A percentile compares a stretch with the other conserved stretches of the same genome.
These are phyloP conservation scores for Parascedosporium putredinis DNA, from an alignment of 2,329 filamentous ascomycete species.

Conservation along the genomic window DNA sequence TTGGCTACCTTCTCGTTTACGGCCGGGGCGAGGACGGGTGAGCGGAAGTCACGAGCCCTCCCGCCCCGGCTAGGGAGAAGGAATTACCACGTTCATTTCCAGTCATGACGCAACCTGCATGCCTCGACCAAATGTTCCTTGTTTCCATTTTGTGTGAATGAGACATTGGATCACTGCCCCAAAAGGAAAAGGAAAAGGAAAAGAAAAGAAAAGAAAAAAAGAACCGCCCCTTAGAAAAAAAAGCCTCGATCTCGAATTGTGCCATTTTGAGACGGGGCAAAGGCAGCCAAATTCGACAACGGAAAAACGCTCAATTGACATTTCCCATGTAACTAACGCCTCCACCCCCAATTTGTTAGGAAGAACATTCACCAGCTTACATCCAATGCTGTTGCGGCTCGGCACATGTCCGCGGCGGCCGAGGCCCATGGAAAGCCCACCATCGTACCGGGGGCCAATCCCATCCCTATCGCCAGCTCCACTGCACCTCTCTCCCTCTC, in stretches of 20 bases:
- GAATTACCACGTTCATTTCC: neutral
- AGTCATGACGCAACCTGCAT: constrained; percentile 5
- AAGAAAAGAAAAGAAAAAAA: too few relatives aligned
- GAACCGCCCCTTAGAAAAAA: too few relatives aligned
- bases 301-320: too few relatives aligned
- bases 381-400: constrained; percentile 21
- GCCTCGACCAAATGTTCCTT: neutral
- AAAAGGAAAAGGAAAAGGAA: neutral
- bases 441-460: constrained; percentile 20
- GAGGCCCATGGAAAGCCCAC: constrained; percentile 33
- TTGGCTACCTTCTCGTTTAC: neutral
- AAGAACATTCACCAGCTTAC: constrained; percentile 29
- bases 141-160: neutral
- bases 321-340: too few relatives aligned
- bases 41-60: constrained; percentile 1
- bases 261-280: too few relatives aligned
- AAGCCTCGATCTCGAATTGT: too few relatives aligned
- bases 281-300: too few relatives aligned
- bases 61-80: neutral
- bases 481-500: constrained; percentile 7
- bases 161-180: neutral
- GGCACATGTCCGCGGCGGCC: constrained; percentile 20
- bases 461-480: constrained; percentile 13
- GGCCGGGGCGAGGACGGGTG: neutral
- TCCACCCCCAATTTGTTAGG: constrained; percentile 18